Percentiles rank a stretch among this genome's conserved stretches.
Conservation (phyloP, 495 filamentous ascomycete species). For the Penicillium nucicola region DNA sequence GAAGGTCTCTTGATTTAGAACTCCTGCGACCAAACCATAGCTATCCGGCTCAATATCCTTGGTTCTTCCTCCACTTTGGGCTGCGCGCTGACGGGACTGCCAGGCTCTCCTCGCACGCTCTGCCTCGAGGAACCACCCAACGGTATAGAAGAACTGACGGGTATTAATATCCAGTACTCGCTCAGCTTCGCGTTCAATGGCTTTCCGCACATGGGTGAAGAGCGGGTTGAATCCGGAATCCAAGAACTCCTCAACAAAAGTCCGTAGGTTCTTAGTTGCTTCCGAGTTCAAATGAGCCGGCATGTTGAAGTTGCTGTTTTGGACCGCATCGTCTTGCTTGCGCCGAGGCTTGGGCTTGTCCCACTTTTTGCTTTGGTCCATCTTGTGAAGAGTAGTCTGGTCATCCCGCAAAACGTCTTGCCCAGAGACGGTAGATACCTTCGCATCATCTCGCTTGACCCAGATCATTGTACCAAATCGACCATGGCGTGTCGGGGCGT, state of each 20-base stretch:
- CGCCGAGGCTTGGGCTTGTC: slow-evolving; percentile 67
- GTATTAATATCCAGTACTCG: slow-evolving; percentile 70
- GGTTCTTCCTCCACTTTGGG: slow-evolving; percentile 30
- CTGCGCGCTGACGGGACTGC: slow-evolving; percentile 38
- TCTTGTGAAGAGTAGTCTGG: slow-evolving; percentile 72
- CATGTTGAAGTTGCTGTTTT: slow-evolving; percentile 71
- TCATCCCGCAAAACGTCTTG: slow-evolving; percentile 76
- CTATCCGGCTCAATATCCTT: slow-evolving; percentile 63
- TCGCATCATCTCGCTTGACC: slow-evolving; percentile 82
- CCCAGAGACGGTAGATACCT: slow-evolving; percentile 80
- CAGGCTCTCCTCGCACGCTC: slow-evolving; percentile 71
- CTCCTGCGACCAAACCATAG: slow-evolving; percentile 82
- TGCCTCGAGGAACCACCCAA: slow-evolving; percentile 91
- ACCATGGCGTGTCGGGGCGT: slow-evolving; percentile 84
- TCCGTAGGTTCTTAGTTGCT: slow-evolving; percentile 68
- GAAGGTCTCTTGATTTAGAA: slow-evolving; percentile 90
- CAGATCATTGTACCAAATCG: slow-evolving; percentile 97
- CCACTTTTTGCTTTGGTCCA: slow-evolving; percentile 90
- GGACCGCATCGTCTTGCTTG: slow-evolving; percentile 60
- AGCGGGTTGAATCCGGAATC: slow-evolving; percentile 96
- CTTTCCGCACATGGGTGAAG: slow-evolving; percentile 79
- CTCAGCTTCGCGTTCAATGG: slow-evolving; percentile 88
- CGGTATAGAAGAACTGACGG: slow-evolving; percentile 86
- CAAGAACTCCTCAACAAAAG: slow-evolving; percentile 89
- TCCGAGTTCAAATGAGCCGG: slow-evolving; percentile 61